Conservation (phyloP, 179 eudicot species). For the Silene vulgaris region DNA sequence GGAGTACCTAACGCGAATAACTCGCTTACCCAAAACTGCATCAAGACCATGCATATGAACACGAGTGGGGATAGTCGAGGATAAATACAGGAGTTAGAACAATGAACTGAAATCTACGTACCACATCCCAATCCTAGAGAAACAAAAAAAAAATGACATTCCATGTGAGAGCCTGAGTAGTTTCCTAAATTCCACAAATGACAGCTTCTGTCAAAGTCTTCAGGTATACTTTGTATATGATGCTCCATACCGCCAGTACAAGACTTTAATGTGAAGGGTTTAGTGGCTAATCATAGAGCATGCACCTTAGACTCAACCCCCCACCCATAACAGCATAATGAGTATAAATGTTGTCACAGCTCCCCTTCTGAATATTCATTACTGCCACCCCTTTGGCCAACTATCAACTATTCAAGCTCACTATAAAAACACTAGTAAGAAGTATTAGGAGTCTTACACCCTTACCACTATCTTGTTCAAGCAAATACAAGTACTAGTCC, state of each 20-base stretch:
- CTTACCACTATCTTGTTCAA: neutral
- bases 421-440: slow-evolving; percentile 21
- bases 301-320: no score
- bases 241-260: neutral
- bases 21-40: no score
- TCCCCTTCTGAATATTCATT: slow-evolving; percentile 25
- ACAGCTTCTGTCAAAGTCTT: neutral
- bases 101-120: no score
- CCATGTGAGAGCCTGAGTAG: neutral
- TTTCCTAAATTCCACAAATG: neutral
- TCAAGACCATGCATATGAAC: no score
- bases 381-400: slow-evolving; percentile 32
- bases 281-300: slow-evolving; percentile 17
- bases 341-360: slow-evolving; percentile 26
- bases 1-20: no score
- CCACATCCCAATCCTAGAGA: no score
- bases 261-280: neutral
- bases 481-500: no score
- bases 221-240: neutral
- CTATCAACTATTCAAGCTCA: slow-evolving; percentile 9
- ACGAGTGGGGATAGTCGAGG: no score
- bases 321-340: no score
- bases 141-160: neutral
- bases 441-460: no score
- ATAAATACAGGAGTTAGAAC: no score